Evolutionary conservation across 2,329 filamentous ascomycete species (phyloP).

Genomic region (Thelonectria rubi): DNA sequence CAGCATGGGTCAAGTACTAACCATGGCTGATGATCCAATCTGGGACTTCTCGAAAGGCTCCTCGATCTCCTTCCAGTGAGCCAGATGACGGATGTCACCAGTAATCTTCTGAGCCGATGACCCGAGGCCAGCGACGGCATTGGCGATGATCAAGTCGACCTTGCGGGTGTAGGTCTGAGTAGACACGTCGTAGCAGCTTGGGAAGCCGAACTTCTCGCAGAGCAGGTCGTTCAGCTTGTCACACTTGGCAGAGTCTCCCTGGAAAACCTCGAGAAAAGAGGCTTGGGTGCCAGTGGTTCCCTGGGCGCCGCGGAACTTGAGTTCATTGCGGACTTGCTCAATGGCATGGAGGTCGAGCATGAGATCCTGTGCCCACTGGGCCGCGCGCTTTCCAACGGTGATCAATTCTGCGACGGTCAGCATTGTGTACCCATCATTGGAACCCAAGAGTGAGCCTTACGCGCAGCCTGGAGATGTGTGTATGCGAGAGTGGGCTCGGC

Average conservation of each 20-base stretch:
- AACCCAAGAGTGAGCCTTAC: slow-evolving; percentile 35
- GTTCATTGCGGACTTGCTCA: slow-evolving; percentile 71
- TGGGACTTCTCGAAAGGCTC: background rate
- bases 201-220: slow-evolving; percentile 64
- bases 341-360: slow-evolving; percentile 77
- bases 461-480: slow-evolving; percentile 75
- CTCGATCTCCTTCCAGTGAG: background rate
- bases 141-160: slow-evolving; percentile 82
- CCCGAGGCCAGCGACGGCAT: slow-evolving; percentile 81
- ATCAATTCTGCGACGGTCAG: slow-evolving; percentile 49
- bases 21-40: background rate
- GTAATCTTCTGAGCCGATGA: slow-evolving; percentile 78
- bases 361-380: slow-evolving; percentile 74
- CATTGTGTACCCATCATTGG: background rate
- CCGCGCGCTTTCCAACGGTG: slow-evolving; percentile 70
- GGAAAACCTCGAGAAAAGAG: slow-evolving; percentile 65
- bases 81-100: slow-evolving; percentile 69
- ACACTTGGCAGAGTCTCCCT: slow-evolving; percentile 58
- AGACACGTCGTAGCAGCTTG: slow-evolving; percentile 61
- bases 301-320: slow-evolving; percentile 78
- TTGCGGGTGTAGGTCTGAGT: slow-evolving; percentile 77
- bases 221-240: slow-evolving; percentile 64
- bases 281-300: slow-evolving; percentile 81
- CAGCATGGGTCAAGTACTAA: background rate
- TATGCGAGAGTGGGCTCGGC: slow-evolving; percentile 75